Percentiles rank a stretch among this genome's conserved stretches.
phyloP scores from a whole-genome alignment of 495 filamentous ascomycete species.

The Daldinia concentrica region DNA sequence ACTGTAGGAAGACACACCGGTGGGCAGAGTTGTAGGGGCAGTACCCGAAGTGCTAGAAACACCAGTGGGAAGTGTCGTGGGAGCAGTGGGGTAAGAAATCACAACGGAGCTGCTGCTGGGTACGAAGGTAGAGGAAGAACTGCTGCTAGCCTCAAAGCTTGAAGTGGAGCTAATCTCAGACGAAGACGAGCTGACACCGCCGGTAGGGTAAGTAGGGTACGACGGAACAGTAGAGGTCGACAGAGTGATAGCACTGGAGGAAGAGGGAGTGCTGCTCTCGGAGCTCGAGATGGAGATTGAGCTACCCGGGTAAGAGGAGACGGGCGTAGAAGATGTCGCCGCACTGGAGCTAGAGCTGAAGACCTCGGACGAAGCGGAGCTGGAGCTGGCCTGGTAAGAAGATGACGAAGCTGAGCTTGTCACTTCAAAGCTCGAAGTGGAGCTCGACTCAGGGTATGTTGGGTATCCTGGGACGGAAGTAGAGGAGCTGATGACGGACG shows the following conservation, averaged over 20 bases:
- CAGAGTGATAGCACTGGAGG: not conserved
- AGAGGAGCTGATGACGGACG: not conserved
- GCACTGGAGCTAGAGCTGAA: not conserved
- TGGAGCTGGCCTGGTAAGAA: constrained; percentile 8
- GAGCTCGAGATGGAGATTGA: not conserved
- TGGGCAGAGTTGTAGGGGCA: not conserved
- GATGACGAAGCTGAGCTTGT: not conserved
- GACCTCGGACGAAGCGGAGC: not conserved
- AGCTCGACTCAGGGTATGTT: not conserved
- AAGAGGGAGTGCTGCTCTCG: not conserved
- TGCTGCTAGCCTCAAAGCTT: constrained; percentile 17
- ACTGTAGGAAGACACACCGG: constrained; percentile 11
- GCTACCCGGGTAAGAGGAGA: constrained; percentile 24
- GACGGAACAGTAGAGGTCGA: not conserved
- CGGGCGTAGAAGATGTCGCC: constrained; percentile 36
- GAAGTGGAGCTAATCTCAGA: constrained; percentile 13
- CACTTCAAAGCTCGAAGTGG: not conserved
- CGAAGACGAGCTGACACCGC: not conserved
- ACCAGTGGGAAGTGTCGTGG: too few relatives aligned
- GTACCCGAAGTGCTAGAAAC: too few relatives aligned
- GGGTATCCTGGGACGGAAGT: not conserved
- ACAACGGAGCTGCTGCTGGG: constrained; percentile 5
- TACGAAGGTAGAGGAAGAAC: not conserved
- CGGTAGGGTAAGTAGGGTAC: not conserved
- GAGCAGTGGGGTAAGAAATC: not conserved